phyloP scores from a whole-genome alignment of 306 rosid genomes.

The Mimosa pudica region DNA sequence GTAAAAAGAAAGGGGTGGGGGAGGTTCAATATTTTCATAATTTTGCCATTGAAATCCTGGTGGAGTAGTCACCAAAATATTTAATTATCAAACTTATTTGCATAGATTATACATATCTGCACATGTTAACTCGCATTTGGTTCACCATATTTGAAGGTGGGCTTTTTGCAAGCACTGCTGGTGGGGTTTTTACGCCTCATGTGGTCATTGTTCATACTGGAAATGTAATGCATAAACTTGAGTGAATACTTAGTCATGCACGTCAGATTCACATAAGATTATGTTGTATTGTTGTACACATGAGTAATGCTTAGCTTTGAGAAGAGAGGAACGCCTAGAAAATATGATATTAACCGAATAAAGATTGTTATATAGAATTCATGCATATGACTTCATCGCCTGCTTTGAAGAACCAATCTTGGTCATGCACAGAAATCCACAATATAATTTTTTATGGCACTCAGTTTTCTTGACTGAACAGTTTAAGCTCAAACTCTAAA shows the following conservation, averaged over 20 bases:
- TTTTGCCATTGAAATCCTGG: too few relatives aligned
- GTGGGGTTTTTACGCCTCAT: slow-evolving; percentile 70
- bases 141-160: slow-evolving; percentile 55
- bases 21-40: too few relatives aligned
- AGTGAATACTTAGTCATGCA: not conserved
- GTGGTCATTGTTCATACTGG: slow-evolving; percentile 69
- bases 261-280: not conserved
- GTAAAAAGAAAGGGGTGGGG: too few relatives aligned
- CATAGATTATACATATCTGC: too few relatives aligned
- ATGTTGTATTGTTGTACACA: not conserved
- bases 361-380: not conserved
- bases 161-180: slow-evolving; percentile 57
- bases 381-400: not conserved
- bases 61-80: too few relatives aligned
- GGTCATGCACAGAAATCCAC: not conserved
- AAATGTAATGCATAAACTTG: slow-evolving; percentile 74
- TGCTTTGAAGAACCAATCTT: not conserved
- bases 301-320: slow-evolving; percentile 28
- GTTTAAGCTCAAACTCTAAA: not conserved
- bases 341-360: too few relatives aligned
- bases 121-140: slow-evolving; percentile 35
- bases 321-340: too few relatives aligned
- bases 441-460: not conserved
- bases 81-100: too few relatives aligned
- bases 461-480: not conserved